These are phyloP conservation scores for Heliocybe sulcata DNA, from an alignment of 1,284 basidiomycete species.

Conservation along the genomic window DNA sequence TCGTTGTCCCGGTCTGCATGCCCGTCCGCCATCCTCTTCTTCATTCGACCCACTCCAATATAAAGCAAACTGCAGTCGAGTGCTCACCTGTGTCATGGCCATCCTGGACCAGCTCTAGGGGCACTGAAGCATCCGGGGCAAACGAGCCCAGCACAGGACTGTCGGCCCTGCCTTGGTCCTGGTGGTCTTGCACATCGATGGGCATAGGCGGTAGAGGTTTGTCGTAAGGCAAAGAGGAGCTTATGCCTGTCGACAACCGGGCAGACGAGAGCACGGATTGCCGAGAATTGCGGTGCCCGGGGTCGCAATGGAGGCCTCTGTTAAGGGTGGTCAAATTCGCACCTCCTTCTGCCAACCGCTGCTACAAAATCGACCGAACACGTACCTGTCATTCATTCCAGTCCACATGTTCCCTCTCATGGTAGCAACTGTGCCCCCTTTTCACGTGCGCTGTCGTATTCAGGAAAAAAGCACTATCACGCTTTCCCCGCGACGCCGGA, in stretches of 20 bases:
- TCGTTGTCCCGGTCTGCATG: background rate
- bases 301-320: background rate
- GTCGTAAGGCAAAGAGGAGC: background rate
- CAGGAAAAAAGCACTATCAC: no score
- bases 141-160: background rate
- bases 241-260: background rate
- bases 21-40: background rate
- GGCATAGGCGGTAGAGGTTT: background rate
- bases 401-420: no score
- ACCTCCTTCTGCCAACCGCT: no score
- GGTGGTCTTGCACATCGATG: background rate
- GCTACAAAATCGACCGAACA: no score
- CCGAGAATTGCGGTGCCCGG: background rate
- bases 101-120: slow-evolving; percentile 1
- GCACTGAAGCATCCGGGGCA: background rate
- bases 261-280: background rate
- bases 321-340: no score
- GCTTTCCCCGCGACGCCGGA: no score
- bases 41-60: background rate
- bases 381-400: no score
- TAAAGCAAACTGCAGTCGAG: background rate
- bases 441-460: no score
- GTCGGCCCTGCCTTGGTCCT: background rate
- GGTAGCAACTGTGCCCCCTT: no score
- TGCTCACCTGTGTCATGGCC: background rate